Base-by-base conservation (phyloP, 306 rosid species). In the Lablab purpureus region DNA sequence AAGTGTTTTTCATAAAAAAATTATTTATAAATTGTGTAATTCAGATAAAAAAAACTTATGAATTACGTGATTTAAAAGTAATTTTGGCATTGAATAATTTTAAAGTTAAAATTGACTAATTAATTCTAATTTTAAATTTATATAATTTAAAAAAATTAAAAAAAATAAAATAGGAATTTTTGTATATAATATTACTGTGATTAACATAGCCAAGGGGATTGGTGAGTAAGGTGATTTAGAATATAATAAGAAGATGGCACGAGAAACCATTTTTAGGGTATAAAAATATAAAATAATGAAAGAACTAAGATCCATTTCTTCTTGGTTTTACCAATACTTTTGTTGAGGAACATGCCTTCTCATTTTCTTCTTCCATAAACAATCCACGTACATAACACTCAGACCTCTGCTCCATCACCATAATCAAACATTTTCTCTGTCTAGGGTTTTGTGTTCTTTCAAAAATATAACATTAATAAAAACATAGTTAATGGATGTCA, bases 401-500 rank as follows among this genome's bases (percentile, higher is more conserved):
- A 82, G 63, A 80, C 40, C 74, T 74, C 49, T 60, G 56, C 41
- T 74, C 32, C n/a, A 47, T 69, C 37, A 81, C 74, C 71, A 73
- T 37, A 13, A 75, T 45, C 23, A 75, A 58, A 54, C 79, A 28
- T 73, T 71, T 12, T 68, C 23, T 84, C 71, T 82, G 66, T 43
- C 32, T 84, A 2, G 84, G 85, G 62, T 55, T 23, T 80, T 82
- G 91, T 22, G 73, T 77, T 62, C 62, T 79, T 65, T 50, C 67
- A 49, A 73, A 55, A 17, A 49, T 73, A 73, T 64, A 64, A 34
- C 8, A 3, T 1, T 18, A 64, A 74, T 72, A 78, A 81, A 36
- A 19, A 34, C 66, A 70, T 69, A 30, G 86, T 66, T 28, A 74
- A 85, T 86, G 94, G 90, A 86, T 73, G 86, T 78, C 89, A 73